Evolutionary conservation across 1,284 basidiomycete genomes (phyloP), one percentile per base, ranked within the genome.

Genomic region (Gymnopus androsaceus): DNA sequence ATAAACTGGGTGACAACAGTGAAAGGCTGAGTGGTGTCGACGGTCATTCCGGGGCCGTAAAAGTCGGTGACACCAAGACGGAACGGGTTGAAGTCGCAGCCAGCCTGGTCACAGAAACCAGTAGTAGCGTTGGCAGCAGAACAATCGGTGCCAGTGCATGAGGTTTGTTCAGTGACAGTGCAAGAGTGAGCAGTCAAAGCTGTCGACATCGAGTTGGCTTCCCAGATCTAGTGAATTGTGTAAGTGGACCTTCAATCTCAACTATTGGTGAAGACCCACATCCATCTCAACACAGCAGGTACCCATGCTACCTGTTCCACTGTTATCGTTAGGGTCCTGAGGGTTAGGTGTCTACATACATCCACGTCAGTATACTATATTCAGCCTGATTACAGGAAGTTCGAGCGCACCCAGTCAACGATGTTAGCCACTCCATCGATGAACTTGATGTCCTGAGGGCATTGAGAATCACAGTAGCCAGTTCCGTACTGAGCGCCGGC

Each of bases 51-150:
- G 17, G 66, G 59, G 25, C 81, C 80, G 68, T 75, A 74, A 76
- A 81, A 83, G 52, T 65, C 67, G 46, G 67, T 68, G 70, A 76
- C 68, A 38, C 81, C 81, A 74, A 78, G 75, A 60, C 80, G 75
- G 77, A 81, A 82, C 47, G 80, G 79, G 75, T 83, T 83, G 76
- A 81, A 83, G 64, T 79, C 80, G 69, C 80, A 81, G 48, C 80
- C 80, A 60, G 78, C 77, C 63, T 74, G 73, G 69, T 81, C 79
- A 67, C 79, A 81, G 56, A 77, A 65, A 49, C 75, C 74, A 61
- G 63, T 67, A 67, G 78, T 70, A 59, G 70, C 59, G 64, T 65
- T 66, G 50, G 65, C 66, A 58, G 68, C 68, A 57, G 71, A 72
- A 64, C 77, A 80, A 49, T 72, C 69, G 41, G 64, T 67, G 40